A percentile compares a stretch with the other conserved stretches of the same genome.
These are phyloP conservation scores for Nakazawaea ishiwadae DNA, from an alignment of 805 yeast genomes.

Conservation along the genomic window DNA sequence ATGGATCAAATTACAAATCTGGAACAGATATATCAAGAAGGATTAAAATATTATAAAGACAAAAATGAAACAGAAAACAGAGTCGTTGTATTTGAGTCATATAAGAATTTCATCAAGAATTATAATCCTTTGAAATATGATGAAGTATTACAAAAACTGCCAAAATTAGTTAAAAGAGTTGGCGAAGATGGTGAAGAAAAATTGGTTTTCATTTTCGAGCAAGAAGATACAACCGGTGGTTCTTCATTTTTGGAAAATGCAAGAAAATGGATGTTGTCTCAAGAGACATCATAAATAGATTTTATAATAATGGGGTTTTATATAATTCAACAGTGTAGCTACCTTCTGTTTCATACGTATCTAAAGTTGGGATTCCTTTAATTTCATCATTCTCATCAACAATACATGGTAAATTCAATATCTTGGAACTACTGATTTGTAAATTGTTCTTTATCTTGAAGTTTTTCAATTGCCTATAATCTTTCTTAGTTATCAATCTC, in stretches of 20 bases:
- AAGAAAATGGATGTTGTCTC: conserved; percentile 25
- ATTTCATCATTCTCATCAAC: too few species aligned
- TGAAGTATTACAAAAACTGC: conserved; percentile 42
- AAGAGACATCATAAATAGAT: background rate
- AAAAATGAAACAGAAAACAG: conserved; percentile 37
- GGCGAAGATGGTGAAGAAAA: conserved; percentile 39
- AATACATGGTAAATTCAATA: too few species aligned
- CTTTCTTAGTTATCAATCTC: too few species aligned
- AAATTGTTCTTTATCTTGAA: too few species aligned
- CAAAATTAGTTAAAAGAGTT: conserved; percentile 42
- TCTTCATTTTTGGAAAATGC: conserved; percentile 37
- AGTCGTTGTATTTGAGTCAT: conserved; percentile 51
- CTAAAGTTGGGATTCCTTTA: too few species aligned
- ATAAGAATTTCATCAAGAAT: conserved; percentile 55
- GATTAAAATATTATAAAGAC: conserved; percentile 38
- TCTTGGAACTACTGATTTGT: too few species aligned
- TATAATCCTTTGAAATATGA: conserved; percentile 49
- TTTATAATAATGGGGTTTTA: background rate
- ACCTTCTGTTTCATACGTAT: too few species aligned
- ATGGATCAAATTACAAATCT: conserved; percentile 40
- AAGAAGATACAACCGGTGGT: conserved; percentile 67
- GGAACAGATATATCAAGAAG: conserved; percentile 53
- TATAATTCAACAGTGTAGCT: too few species aligned
- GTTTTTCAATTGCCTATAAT: too few species aligned
- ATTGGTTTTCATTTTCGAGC: conserved; percentile 57